Base-by-base conservation (phyloP, 2,329 filamentous ascomycete genomes). In the Pleomassaria siparia region DNA sequence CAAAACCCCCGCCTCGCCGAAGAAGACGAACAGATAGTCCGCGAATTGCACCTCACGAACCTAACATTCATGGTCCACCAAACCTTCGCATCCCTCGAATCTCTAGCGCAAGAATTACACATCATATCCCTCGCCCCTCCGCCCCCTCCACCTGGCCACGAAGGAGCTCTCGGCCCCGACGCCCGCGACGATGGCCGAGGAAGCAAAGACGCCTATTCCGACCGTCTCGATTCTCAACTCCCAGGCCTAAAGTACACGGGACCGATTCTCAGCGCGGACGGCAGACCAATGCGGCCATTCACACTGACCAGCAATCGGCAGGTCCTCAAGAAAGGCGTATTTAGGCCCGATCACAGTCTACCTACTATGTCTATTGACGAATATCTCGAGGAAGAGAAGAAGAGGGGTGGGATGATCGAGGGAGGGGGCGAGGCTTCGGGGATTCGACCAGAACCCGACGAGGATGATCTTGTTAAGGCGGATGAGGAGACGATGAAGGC, bases 341-440 rank as follows among this genome's bases (percentile, higher is more conserved):
- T 99, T 72, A 81, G 89, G 46, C 84, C 90, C 0, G 90, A 94
- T 7, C 94, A 99, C 69, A 96, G 89, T 72, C 75, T 99, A 49
- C 94, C 94, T 1, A 97, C 94, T 2, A 97, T 99, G 94, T 89
- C 84, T 1, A 96, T 99, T 52, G 94, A 99, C 60, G 94, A 99
- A 74, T 99, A 97, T 65, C 77, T 99, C 13, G 94, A 95, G 43
- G 92, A 97, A 71, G 94, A 97, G 75, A 81, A 82, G 64, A 81
- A 82, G 56, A 79, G 88, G 53, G 94, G 94, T 13, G 89, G 89
- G 16, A 91, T 99, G 49, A 89, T 97, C 46, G 88, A 96, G 65
- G 94, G 91, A 28, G 91, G 91, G 24, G 91, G 91, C 15, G 88
- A 88, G 61, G 83, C 86, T 55, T 88, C 85, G 58, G 83, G 81